Conservation (phyloP, 306 rosid genomes). For the Citrullus amarus region DNA sequence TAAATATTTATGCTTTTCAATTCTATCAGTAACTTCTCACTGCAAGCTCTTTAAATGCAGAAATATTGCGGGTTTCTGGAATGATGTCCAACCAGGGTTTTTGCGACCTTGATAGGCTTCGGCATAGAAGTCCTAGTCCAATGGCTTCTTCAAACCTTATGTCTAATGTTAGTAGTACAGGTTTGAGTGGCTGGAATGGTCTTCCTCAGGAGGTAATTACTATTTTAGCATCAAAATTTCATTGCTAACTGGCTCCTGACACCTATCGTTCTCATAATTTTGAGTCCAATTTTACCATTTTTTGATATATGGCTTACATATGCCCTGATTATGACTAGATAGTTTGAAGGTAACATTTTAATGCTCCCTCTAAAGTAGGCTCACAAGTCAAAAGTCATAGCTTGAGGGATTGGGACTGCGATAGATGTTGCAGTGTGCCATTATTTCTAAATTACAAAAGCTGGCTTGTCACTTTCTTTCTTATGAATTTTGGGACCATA, state of each 20-base stretch:
- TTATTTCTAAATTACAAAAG: neutral
- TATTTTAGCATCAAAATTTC: neutral
- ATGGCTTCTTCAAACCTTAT: conserved; percentile 90
- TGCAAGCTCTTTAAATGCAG: conserved; percentile 33
- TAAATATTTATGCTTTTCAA: neutral
- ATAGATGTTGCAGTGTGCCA: neutral
- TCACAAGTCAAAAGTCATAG: neutral
- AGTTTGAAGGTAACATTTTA: neutral
- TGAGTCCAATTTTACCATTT: neutral
- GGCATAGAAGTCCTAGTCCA: conserved; percentile 99
- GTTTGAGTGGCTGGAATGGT: conserved; percentile 82
- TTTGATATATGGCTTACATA: neutral
- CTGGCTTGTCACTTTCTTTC: neutral
- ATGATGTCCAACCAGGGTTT: conserved; percentile 97
- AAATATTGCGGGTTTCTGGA: conserved; percentile 86
- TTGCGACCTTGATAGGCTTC: conserved; percentile 88
- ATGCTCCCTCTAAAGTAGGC: neutral
- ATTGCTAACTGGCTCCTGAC: neutral
- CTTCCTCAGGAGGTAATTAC: conserved; percentile 75
- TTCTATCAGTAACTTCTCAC: neutral
- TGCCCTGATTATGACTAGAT: neutral
- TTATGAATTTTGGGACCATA: neutral
- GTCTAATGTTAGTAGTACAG: conserved; percentile 67
- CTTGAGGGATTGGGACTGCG: neutral
- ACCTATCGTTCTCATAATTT: neutral